Evolutionary conservation across 148 eudicot genomes (phyloP), one percentile per base, ranked within the genome.

Genomic region (Cornus suecica): DNA sequence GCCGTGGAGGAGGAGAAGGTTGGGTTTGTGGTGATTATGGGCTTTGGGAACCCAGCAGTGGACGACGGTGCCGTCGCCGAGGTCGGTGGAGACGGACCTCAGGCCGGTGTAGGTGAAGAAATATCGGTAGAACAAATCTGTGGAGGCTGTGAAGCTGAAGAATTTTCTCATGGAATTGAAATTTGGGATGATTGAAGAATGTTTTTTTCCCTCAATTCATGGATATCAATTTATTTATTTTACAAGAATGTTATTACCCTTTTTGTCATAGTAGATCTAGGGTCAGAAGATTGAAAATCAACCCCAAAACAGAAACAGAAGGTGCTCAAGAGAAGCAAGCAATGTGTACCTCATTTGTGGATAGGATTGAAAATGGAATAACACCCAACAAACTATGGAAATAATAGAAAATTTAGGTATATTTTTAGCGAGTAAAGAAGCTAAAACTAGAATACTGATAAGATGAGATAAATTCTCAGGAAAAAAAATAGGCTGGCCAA

Each of bases 41-140:
- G 60, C 69, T 76, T 82, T 92, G 1, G 98, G 98, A 0, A 90
- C 81, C 97, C 98, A 94, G 73, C 98, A 89, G 70, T 90, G 97
- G 84, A 94, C 85, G 20, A 66, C 52, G 61, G 94, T 88, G 71
- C 90, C 90, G 30, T 81, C 88, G 1, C 82, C 83, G 1, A 94
- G 58, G 45, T 84, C 86, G n/a, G 87, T 74, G 28, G 78, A 26
- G 1, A 83, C 86, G 0, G 97, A 89, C 1, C 82, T 80, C 20
- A 94, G 91, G 10, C 98, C 97, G 0, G 93, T 77, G 41, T 30
- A 73, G 27, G 85, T 54, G 75, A 94, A 94, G 64, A 70, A 70
- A 31, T 79, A 54, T 5, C 97, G 86, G 74, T 86, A 92, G 0
- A 87, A 65, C 80, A 87, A 80, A 75, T 94, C 94, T 23, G 78